Base-by-base conservation (phyloP, 169 alveolate species). In the Cryptosporidium sp. region DNA sequence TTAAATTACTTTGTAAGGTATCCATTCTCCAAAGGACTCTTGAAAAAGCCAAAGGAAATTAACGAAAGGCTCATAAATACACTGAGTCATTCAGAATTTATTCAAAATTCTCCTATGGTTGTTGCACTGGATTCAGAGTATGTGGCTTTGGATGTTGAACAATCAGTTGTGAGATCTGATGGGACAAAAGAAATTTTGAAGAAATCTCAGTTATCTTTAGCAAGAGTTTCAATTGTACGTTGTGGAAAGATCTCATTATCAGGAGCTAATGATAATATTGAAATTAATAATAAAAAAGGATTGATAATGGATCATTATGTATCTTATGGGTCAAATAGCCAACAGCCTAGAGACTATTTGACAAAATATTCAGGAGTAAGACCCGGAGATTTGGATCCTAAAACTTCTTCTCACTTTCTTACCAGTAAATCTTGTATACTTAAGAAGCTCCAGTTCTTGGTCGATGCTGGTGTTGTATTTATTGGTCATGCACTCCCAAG, bases 401-500 rank as follows among this genome's bases (percentile, higher is more conserved):
- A 93, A 68, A 71, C 94, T 12, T 93, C 96, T 1, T 58, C 71
- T 41, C 95, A 93, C 16, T 94, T 95, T 93, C 92, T 94, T 26
- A 91, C 96, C 35, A 93, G 95, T 1, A 91, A 93, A 61, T 92
- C 92, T 31, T 39, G 87, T 45, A 91, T 94, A 8, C 91, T 93
- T n/a, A 86, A 93, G 73, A 94, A 94, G 55, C 69, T 93, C 41
- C 92, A 95, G 18, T 93, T 91, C 69, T 91, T 94, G 33, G 74
- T 94, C 23, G 96, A 94, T 68, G 86, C 92, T 8, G 96, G 96
- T 12, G 75, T 68, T 2, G 80, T 41, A 18, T 89, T 94, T 71
- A 91, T 94, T 29, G 97, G 97, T 18, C 97, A 94, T 58, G 96
- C 95, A 12, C 92, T 94, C 39, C 93, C 85, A 43, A 93, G 94